Conservation (phyloP, 208 protist species). For the Borovskyia barvae region DNA sequence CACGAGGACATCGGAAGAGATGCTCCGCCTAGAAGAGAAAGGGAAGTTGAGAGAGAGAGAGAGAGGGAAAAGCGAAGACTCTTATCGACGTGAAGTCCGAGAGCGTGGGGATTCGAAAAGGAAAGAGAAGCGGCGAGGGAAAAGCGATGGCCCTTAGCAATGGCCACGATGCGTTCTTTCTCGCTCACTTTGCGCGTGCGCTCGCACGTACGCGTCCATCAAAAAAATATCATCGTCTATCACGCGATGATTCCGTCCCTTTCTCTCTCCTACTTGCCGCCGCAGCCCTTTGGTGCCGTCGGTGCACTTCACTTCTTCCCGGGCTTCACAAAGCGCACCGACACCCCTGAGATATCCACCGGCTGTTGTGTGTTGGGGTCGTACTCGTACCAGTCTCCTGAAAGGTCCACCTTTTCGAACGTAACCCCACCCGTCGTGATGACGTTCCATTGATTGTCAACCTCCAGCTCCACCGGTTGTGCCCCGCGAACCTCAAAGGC, state of each 20-base stretch:
- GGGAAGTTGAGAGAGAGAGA: too few relatives aligned
- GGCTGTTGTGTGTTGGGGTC: constrained; percentile 39
- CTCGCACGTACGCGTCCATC: too few relatives aligned
- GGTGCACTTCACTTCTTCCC: constrained; percentile 31
- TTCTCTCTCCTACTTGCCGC: background rate
- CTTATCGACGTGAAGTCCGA: too few relatives aligned
- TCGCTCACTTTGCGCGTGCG: too few relatives aligned
- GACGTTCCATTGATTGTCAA: constrained; percentile 67
- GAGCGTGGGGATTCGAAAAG: too few relatives aligned
- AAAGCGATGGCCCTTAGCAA: constrained; percentile 6
- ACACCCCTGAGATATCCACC: constrained; percentile 37
- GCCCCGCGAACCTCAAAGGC: constrained; percentile 65
- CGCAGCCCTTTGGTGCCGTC: background rate
- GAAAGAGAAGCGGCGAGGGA: constrained; percentile 15
- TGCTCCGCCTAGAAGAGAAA: too few relatives aligned
- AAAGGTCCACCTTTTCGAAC: constrained; percentile 63
- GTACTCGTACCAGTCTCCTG: constrained; percentile 73
- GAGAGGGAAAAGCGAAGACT: too few relatives aligned
- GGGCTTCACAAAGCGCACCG: constrained; percentile 33
- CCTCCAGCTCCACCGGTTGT: constrained; percentile 51
- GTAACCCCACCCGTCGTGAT: constrained; percentile 13
- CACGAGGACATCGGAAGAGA: too few relatives aligned
- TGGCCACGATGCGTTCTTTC: constrained; percentile 5
- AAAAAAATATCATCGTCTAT: too few relatives aligned
- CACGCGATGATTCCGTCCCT: background rate